These are phyloP conservation scores for Erucastrum elatum DNA, from an alignment of 345 rosid genomes.

Conservation along the genomic window DNA sequence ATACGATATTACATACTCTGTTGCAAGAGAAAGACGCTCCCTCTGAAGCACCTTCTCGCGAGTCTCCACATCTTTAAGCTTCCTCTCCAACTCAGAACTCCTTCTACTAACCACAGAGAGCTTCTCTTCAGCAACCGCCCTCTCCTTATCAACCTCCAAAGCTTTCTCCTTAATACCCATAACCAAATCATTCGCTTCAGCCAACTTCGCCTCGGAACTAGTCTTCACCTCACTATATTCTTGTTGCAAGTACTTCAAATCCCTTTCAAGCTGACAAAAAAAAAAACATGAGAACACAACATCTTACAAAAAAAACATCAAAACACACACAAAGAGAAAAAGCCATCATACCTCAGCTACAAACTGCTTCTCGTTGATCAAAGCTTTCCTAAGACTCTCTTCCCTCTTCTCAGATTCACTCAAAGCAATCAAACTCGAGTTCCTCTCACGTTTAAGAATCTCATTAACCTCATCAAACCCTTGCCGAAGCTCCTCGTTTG, in stretches of 20 bases:
- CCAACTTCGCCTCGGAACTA: constrained; percentile 56
- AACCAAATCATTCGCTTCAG: constrained; percentile 64
- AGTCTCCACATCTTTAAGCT: constrained; percentile 66
- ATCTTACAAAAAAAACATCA: not conserved
- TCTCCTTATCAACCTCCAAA: constrained; percentile 58
- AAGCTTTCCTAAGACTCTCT: constrained; percentile 64
- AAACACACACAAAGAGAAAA: not conserved
- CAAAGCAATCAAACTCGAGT: constrained; percentile 57
- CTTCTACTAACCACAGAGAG: constrained; percentile 63
- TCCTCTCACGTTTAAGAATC: constrained; percentile 74
- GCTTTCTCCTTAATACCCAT: constrained; percentile 57
- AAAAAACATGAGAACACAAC: constrained; percentile 12
- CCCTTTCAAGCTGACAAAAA: constrained; percentile 72
- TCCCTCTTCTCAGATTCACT: constrained; percentile 70
- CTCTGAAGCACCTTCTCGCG: constrained; percentile 62
- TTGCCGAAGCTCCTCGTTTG: constrained; percentile 53
- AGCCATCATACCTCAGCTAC: constrained; percentile 60
- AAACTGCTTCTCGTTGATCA: constrained; percentile 56
- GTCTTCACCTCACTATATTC: constrained; percentile 53
- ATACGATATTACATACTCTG: constrained; percentile 52
- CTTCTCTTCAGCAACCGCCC: constrained; percentile 58
- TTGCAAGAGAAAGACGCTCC: constrained; percentile 61
- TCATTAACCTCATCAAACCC: constrained; percentile 60
- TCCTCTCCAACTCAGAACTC: constrained; percentile 64
- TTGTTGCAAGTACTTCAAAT: constrained; percentile 52